Evolutionary conservation across 306 rosid genomes (phyloP).

Genomic region (Cicer pinnatifidum): DNA sequence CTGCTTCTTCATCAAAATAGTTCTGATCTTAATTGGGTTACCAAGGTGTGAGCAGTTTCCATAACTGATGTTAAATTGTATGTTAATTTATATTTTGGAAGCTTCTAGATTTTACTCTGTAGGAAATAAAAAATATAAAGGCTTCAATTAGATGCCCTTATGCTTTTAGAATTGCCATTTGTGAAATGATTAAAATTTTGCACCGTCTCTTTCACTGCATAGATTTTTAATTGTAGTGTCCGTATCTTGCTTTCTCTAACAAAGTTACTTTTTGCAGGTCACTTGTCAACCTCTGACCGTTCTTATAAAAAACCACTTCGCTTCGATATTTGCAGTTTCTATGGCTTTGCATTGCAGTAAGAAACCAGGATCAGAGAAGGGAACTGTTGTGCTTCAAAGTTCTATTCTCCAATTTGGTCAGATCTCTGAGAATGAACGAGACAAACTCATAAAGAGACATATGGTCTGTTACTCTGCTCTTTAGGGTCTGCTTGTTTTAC

Average conservation of each 20-base stretch:
- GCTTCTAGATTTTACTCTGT: conserved; percentile 26
- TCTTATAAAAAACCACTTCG: conserved; percentile 73
- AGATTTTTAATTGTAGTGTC: background rate
- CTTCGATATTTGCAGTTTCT: conserved; percentile 72
- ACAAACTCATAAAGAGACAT: conserved; percentile 80
- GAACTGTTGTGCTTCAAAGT: conserved; percentile 73
- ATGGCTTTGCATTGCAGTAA: conserved; percentile 81
- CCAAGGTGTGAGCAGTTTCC: conserved; percentile 60
- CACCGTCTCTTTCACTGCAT: conserved; percentile 4
- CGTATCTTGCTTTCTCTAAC: conserved; percentile 44
- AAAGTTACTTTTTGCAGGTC: conserved; percentile 59
- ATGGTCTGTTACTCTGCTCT: conserved; percentile 63
- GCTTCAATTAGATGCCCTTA: conserved; percentile 7
- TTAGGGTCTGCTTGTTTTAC: background rate
- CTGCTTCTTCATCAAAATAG: conserved; percentile 67
- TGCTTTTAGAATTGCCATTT: conserved; percentile 36
- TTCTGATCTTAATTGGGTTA: conserved; percentile 73
- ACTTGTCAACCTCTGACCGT: conserved; percentile 66
- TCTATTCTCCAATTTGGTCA: conserved; percentile 70
- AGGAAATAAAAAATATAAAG: background rate
- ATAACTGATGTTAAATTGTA: conserved; percentile 20
- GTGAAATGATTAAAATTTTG: conserved; percentile 26
- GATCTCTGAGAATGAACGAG: conserved; percentile 81
- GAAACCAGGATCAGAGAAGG: conserved; percentile 69
- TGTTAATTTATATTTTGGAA: conserved; percentile 25